Evolutionary conservation across 1,284 basidiomycete species (phyloP).

Genomic region (Xerocomus minutiporus): DNA sequence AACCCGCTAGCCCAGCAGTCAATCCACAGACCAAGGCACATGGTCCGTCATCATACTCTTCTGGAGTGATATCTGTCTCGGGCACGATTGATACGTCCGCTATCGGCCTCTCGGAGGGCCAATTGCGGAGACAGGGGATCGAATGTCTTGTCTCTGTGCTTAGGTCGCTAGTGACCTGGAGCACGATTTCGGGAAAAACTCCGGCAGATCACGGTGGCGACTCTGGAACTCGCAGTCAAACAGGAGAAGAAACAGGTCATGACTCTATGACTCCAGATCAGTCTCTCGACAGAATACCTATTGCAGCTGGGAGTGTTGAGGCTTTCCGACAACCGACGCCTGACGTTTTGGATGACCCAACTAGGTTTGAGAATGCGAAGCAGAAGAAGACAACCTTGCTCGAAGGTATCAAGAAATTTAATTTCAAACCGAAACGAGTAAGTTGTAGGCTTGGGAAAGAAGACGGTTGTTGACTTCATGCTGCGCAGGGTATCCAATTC

Average conservation of each 20-base stretch:
- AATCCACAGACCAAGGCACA: constrained; percentile 53
- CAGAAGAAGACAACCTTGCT: constrained; percentile 94
- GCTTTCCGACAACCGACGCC: constrained; percentile 64
- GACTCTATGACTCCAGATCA: constrained; percentile 53
- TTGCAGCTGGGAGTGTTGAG: constrained; percentile 45
- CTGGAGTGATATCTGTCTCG: constrained; percentile 64
- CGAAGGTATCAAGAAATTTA: constrained; percentile 97
- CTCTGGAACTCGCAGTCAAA: constrained; percentile 41
- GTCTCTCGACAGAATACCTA: constrained; percentile 48
- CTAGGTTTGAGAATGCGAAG: constrained; percentile 92
- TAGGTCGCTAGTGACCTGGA: constrained; percentile 88
- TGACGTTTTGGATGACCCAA: constrained; percentile 83
- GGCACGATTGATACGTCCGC: constrained; percentile 61
- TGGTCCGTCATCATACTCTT: constrained; percentile 51
- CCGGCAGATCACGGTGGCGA: constrained; percentile 44
- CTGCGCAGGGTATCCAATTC: constrained; percentile 77
- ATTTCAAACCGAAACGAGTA: constrained; percentile 94
- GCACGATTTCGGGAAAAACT: constrained; percentile 54
- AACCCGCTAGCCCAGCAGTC: constrained; percentile 57
- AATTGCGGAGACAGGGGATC: constrained; percentile 82
- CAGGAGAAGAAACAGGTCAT: constrained; percentile 47
- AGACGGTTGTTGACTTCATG: constrained; percentile 4
- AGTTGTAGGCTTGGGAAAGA: constrained; percentile 16
- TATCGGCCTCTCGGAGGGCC: constrained; percentile 73
- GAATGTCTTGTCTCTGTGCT: constrained; percentile 87